phyloP scores from a whole-genome alignment of 805 yeast species.

The Jamesozyma jinghongensis region DNA sequence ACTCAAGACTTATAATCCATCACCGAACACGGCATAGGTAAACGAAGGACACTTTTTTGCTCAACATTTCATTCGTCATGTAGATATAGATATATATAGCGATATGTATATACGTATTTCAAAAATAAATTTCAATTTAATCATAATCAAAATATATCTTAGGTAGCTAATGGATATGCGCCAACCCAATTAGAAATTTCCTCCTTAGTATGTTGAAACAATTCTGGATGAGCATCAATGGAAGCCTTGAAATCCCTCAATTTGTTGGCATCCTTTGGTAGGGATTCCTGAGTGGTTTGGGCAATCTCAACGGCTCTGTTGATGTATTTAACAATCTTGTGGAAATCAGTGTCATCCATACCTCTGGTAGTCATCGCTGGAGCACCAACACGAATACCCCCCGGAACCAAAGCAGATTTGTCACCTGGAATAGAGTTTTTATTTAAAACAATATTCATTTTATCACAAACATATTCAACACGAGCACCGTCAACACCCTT shows the following conservation, averaged over 20 bases:
- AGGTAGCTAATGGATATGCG: conserved; percentile 52
- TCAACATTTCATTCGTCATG: no score
- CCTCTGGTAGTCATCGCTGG: conserved; percentile 99
- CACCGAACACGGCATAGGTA: neutral
- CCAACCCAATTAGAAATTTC: conserved; percentile 90
- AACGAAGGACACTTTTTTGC: neutral
- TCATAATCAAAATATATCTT: conserved; percentile 18
- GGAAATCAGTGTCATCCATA: conserved; percentile 76
- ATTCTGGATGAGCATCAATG: conserved; percentile 61
- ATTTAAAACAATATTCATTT: conserved; percentile 88
- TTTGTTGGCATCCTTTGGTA: conserved; percentile 88
- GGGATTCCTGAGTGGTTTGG: conserved; percentile 57
- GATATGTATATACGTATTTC: neutral
- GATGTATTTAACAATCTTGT: conserved; percentile 66
- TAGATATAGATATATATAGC: no score
- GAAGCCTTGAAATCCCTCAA: conserved; percentile 89
- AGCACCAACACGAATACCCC: conserved; percentile 93
- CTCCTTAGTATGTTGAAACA: conserved; percentile 52
- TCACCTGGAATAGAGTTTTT: conserved; percentile 97
- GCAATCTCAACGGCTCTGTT: conserved; percentile 72
- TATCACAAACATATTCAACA: conserved; percentile 88
- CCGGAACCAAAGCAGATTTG: conserved; percentile 89
- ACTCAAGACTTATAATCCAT: conserved; percentile 23
- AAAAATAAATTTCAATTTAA: neutral
- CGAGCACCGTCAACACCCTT: conserved; percentile 93